Conservation (phyloP, 768 basidiomycete species). For the Tylopilus felleus region DNA sequence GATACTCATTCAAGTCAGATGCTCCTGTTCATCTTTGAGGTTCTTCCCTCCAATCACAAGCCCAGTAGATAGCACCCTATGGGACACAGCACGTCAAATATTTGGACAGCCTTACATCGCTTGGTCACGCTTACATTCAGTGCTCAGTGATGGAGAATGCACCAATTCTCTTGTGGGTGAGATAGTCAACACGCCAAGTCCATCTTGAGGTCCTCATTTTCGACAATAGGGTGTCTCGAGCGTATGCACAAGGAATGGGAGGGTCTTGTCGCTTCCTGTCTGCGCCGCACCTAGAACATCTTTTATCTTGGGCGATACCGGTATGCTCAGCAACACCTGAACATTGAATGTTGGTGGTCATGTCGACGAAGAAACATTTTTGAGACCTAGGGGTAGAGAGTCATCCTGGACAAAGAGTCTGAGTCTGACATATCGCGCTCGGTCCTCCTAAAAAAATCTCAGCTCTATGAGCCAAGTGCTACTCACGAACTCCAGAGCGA, state of each 20-base stretch:
- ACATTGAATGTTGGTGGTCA: conserved; percentile 93
- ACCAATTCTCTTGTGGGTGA: conserved; percentile 93
- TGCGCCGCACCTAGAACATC: conserved; percentile 69
- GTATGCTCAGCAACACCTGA: conserved; percentile 58
- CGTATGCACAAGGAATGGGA: conserved; percentile 67
- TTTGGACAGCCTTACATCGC: too few relatives aligned
- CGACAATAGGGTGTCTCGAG: conserved; percentile 61
- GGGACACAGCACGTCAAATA: too few relatives aligned
- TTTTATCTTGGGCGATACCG: conserved; percentile 55
- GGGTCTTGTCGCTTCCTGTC: conserved; percentile 73
- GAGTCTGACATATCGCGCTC: conserved; percentile 52
- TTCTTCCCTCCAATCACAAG: too few relatives aligned
- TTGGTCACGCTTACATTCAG: too few relatives aligned
- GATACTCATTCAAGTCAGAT: too few relatives aligned
- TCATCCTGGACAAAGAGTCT: neutral
- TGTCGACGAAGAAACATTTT: conserved; percentile 82
- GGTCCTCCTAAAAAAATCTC: conserved; percentile 49
- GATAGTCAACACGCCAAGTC: conserved; percentile 85
- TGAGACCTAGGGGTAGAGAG: conserved; percentile 83
- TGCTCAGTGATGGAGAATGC: too few relatives aligned
- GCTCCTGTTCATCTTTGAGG: too few relatives aligned
- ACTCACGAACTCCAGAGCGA: conserved; percentile 51
- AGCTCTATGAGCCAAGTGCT: neutral
- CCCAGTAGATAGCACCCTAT: too few relatives aligned
- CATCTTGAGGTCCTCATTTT: conserved; percentile 72